Conservation (phyloP, 192 early-diverging fungal genomes). For the Rhizoclosmatium sp. region DNA sequence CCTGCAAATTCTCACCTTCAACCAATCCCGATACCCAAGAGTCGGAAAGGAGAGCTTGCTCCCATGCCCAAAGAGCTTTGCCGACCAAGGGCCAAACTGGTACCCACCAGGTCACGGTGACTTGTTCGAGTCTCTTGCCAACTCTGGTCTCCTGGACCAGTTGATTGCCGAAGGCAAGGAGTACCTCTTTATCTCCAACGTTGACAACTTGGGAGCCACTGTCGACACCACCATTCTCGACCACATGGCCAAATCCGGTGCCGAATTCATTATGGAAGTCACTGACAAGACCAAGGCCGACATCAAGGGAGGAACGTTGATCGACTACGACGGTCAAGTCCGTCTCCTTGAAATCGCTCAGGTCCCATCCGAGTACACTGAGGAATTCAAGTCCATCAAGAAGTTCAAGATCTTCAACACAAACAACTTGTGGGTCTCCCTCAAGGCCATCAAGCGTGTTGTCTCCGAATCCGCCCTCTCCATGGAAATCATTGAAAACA, state of each 20-base stretch:
- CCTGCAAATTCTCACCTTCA: conserved; percentile 94
- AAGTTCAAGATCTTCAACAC: conserved; percentile 99
- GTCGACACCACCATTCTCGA: conserved; percentile 92
- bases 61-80: conserved; percentile 78
- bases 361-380: conserved; percentile 92
- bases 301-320: conserved; percentile 99
- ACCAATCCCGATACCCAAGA: conserved; percentile 95
- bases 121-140: conserved; percentile 92
- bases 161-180: conserved; percentile 95
- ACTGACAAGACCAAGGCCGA: conserved; percentile 99
- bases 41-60: conserved; percentile 91
- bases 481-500: conserved; percentile 97
- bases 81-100: conserved; percentile 61
- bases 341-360: conserved; percentile 97
- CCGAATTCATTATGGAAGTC: conserved; percentile 99
- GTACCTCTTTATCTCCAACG: conserved; percentile 98
- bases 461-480: conserved; percentile 79
- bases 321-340: conserved; percentile 95
- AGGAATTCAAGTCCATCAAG: conserved; percentile 99
- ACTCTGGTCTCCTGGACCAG: conserved; percentile 93
- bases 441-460: conserved; percentile 71
- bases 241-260: conserved; percentile 85
- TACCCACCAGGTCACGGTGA: conserved; percentile 99
- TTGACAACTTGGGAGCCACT: conserved; percentile 98
- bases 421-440: conserved; percentile 62